Conservation (phyloP, 192 early-diverging fungal genomes). For the Gryganskiella cystojenkinii region DNA sequence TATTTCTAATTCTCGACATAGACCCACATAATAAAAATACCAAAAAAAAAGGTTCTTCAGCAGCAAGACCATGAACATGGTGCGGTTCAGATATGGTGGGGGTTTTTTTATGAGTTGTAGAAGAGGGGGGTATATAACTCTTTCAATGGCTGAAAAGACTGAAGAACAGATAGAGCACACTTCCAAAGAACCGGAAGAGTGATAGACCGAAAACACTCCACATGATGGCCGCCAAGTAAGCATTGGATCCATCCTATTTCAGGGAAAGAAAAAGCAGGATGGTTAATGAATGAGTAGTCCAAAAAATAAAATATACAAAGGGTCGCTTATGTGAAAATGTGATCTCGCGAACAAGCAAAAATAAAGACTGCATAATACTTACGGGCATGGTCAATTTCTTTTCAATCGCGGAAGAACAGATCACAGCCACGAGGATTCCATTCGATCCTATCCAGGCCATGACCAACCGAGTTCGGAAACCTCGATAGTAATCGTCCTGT, state of each 20-base stretch:
- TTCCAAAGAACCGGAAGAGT: slow-evolving; percentile 76
- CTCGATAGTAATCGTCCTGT: slow-evolving; percentile 79
- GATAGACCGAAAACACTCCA: slow-evolving; percentile 80
- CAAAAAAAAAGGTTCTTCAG: too few species aligned
- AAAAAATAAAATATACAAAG: background rate
- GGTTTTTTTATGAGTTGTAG: too few species aligned
- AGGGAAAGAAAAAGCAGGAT: background rate
- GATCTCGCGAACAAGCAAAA: background rate
- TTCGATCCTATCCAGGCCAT: slow-evolving; percentile 84
- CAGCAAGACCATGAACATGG: slow-evolving; percentile 2
- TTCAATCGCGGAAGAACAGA: slow-evolving; percentile 56
- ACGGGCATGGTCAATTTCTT: slow-evolving; percentile 40
- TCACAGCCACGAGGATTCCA: slow-evolving; percentile 68
- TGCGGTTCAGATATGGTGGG: background rate
- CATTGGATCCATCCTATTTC: slow-evolving; percentile 50
- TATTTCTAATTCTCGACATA: too few species aligned
- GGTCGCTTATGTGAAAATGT: background rate
- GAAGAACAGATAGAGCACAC: slow-evolving; percentile 72
- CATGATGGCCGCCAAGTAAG: slow-evolving; percentile 76
- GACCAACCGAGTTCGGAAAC: slow-evolving; percentile 80
- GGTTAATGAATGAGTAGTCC: background rate
- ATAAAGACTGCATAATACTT: background rate
- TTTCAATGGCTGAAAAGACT: slow-evolving; percentile 61
- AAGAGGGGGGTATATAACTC: background rate
- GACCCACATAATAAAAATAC: too few species aligned